Evolutionary conservation across 1,139 yeast species (phyloP).

Genomic region (Blastobotrys elegans): DNA sequence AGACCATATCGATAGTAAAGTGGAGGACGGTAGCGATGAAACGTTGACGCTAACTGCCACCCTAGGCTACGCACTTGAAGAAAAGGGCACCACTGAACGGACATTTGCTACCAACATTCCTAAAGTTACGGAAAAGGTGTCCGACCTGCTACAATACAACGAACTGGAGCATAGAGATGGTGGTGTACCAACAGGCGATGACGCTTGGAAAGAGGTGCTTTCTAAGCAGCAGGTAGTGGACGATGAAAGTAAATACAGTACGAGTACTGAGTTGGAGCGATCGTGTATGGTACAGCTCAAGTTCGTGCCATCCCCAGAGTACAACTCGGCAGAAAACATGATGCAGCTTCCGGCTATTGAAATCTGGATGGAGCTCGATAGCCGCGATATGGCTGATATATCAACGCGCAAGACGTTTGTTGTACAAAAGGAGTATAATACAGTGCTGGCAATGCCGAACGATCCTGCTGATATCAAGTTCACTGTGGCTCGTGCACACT

Average conservation of each 20-base stretch:
- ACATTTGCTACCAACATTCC: conserved; percentile 33
- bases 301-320: conserved; percentile 46
- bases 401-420: conserved; percentile 43
- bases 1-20: background rate
- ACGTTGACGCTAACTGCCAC: conserved; percentile 33
- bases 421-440: conserved; percentile 45
- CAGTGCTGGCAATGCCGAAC: conserved; percentile 41
- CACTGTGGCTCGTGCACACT: conserved; percentile 36
- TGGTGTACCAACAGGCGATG: conserved; percentile 11
- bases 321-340: conserved; percentile 20
- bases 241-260: conserved; percentile 8
- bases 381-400: conserved; percentile 38
- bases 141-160: conserved; percentile 26
- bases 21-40: background rate
- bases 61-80: conserved; percentile 31
- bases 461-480: conserved; percentile 43
- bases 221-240: conserved; percentile 9
- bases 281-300: conserved; percentile 43
- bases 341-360: conserved; percentile 49
- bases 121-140: conserved; percentile 25
- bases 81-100: conserved; percentile 9
- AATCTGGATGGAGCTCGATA: conserved; percentile 47
- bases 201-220: conserved; percentile 22
- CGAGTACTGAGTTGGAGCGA: conserved; percentile 35
- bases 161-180: conserved; percentile 21